phyloP scores from a whole-genome alignment of 2,329 filamentous ascomycete species.

The Colletotrichum falcatum region DNA sequence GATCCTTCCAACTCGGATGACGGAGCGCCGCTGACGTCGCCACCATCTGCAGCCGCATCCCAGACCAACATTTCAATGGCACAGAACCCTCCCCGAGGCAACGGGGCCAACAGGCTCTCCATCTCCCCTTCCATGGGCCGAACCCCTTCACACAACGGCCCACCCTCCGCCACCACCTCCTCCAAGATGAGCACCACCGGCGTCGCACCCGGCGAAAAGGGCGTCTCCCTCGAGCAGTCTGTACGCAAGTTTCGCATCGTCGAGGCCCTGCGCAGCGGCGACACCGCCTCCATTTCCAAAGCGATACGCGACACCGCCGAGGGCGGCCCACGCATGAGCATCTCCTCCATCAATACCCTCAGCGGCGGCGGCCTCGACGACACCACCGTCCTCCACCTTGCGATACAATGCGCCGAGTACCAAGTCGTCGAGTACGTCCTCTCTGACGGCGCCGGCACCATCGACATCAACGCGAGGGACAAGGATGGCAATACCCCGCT shows the following conservation, averaged over 20 bases:
- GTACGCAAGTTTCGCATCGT: constrained; percentile 95
- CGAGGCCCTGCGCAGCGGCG: constrained; percentile 89
- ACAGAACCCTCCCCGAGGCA: constrained; percentile 54
- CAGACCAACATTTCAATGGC: constrained; percentile 51
- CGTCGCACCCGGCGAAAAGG: constrained; percentile 54
- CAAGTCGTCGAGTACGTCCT: constrained; percentile 96
- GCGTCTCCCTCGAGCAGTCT: constrained; percentile 84
- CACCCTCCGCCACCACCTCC: constrained; percentile 35
- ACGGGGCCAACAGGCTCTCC: constrained; percentile 60
- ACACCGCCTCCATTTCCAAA: constrained; percentile 89
- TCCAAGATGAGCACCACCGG: constrained; percentile 35
- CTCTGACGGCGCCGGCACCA: constrained; percentile 72
- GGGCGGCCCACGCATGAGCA: constrained; percentile 65
- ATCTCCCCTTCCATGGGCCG: constrained; percentile 56
- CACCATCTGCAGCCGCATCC: constrained; percentile 50
- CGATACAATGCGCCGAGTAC: constrained; percentile 93
- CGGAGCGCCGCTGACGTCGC: constrained; percentile 52
- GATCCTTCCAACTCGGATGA: constrained; percentile 63
- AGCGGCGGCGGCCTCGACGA: constrained; percentile 72
- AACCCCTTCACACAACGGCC: constrained; percentile 52
- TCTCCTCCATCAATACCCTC: constrained; percentile 62
- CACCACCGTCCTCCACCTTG: constrained; percentile 91
- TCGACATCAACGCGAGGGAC: constrained; percentile 91
- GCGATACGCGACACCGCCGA: constrained; percentile 78
- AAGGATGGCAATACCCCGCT: constrained; percentile 94